Conservation (phyloP, 495 filamentous ascomycete species). For the Trichocladium antarcticum region DNA sequence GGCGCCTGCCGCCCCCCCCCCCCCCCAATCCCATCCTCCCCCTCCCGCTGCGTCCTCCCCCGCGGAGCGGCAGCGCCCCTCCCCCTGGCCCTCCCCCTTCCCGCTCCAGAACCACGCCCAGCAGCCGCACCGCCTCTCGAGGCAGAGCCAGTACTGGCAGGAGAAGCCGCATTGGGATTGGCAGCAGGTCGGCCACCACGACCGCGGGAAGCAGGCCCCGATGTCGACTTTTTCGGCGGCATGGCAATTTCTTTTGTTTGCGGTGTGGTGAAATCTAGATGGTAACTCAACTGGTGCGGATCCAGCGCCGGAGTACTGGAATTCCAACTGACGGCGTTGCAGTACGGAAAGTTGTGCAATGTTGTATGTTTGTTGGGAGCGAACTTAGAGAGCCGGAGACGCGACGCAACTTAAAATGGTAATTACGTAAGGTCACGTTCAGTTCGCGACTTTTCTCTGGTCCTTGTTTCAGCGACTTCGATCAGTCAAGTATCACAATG, state of each 20-base stretch:
- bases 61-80: neutral
- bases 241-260: neutral
- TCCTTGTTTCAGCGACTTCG: no score
- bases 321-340: no score
- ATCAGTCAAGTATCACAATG: neutral
- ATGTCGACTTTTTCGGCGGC: slow-evolving; percentile 11
- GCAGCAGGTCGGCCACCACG: neutral
- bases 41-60: neutral
- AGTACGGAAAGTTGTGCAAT: no score
- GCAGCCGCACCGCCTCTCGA: neutral
- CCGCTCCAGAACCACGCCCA: neutral
- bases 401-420: no score
- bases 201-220: neutral
- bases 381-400: no score
- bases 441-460: no score
- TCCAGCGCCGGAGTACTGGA: no score
- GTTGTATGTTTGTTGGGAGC: no score
- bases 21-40: neutral
- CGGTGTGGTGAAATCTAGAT: no score
- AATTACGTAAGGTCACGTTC: no score
- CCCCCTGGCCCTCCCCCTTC: neutral
- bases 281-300: no score
- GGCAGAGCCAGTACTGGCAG: neutral
- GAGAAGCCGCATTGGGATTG: neutral
- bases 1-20: neutral